Percentiles rank a stretch among this genome's conserved stretches.
phyloP scores from a whole-genome alignment of 2,329 filamentous ascomycete species.

The Botrytis deweyae region DNA sequence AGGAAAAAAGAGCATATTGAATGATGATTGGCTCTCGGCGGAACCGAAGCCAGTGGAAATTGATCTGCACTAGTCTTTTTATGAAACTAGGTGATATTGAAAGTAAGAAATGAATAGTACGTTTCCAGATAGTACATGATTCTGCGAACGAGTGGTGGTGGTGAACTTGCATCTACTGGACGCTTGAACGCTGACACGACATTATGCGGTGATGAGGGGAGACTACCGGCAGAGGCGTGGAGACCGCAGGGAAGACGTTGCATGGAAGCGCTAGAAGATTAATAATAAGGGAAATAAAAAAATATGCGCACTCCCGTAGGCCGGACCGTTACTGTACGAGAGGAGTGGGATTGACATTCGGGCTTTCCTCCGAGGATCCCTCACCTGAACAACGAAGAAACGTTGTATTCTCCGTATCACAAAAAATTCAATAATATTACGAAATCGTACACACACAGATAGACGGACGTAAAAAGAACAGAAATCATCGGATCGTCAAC shows the following conservation, averaged over 20 bases:
- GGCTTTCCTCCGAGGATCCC: constrained; percentile 3
- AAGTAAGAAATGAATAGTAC: constrained; percentile 5
- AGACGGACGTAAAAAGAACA: not conserved
- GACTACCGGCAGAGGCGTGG: constrained; percentile 19
- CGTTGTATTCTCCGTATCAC: constrained; percentile 1
- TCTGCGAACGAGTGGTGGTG: constrained; percentile 21
- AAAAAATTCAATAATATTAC: not conserved
- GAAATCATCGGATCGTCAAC: not conserved
- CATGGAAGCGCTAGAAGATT: constrained; percentile 22
- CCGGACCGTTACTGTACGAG: not conserved
- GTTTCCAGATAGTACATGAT: constrained; percentile 12
- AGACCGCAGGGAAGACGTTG: constrained; percentile 8
- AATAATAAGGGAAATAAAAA: constrained; percentile 16
- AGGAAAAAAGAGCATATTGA: not conserved
- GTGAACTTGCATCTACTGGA: not conserved
- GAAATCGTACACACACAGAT: not conserved
- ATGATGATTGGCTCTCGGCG: constrained; percentile 13
- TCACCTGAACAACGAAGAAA: constrained; percentile 8
- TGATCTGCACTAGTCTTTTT: not conserved
- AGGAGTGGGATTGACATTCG: constrained; percentile 7
- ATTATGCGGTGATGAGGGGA: constrained; percentile 18
- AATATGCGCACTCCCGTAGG: constrained; percentile 6
- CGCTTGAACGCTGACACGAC: constrained; percentile 19
- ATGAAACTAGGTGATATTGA: not conserved
- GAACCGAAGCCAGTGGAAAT: not conserved